Conservation (phyloP, 225 moss, liverwort and hornwort species). For the Bryoerythrophyllum caledonicum region DNA sequence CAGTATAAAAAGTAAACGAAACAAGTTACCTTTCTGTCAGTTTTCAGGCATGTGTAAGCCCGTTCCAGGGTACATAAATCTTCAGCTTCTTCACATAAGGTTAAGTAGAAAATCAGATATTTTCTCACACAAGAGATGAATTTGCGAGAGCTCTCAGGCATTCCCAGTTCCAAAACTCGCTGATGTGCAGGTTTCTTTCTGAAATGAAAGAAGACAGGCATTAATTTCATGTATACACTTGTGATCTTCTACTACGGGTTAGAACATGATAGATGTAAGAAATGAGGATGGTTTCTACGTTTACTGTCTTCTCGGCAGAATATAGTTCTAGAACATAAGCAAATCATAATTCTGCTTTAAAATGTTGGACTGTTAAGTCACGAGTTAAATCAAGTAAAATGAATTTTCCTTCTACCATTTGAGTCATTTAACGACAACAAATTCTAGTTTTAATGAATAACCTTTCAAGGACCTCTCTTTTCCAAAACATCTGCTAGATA, state of each 20-base stretch:
- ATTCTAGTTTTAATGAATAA: constrained; percentile 8
- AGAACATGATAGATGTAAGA: background rate
- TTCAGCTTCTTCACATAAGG: constrained; percentile 90
- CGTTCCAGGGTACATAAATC: constrained; percentile 88
- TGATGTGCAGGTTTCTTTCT: constrained; percentile 91
- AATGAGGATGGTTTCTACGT: background rate
- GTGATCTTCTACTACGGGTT: constrained; percentile 8
- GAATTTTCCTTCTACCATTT: constrained; percentile 1
- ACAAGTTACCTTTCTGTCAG: constrained; percentile 74
- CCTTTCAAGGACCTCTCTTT: constrained; percentile 6
- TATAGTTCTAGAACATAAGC: background rate
- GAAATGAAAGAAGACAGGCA: constrained; percentile 24
- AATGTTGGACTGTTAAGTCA: constrained; percentile 8
- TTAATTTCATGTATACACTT: constrained; percentile 10
- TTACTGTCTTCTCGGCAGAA: constrained; percentile 13
- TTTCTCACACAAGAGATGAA: constrained; percentile 97
- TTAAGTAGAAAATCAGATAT: constrained; percentile 85
- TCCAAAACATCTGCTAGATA: constrained; percentile 1
- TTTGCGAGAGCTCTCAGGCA: constrained; percentile 95
- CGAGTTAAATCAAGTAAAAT: constrained; percentile 9
- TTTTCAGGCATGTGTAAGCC: constrained; percentile 81
- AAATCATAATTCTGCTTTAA: constrained; percentile 1
- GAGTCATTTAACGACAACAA: background rate
- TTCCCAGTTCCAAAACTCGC: constrained; percentile 86
- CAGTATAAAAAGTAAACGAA: constrained; percentile 19